phyloP scores from a whole-genome alignment of 2,329 filamentous ascomycete species.

The Cytospora leucostoma region DNA sequence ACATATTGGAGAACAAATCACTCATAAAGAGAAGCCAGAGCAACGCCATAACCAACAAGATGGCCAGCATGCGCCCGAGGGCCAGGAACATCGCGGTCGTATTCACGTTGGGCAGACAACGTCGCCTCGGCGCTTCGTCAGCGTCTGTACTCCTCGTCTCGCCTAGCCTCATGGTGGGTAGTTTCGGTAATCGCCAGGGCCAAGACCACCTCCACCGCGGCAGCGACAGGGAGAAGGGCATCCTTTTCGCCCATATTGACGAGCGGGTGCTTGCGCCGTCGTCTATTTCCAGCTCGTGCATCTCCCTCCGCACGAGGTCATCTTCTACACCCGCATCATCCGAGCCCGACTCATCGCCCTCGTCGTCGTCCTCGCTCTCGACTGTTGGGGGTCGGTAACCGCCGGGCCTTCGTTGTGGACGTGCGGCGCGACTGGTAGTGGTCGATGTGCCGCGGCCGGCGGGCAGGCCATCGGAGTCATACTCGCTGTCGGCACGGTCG shows the following conservation, averaged over 20 bases:
- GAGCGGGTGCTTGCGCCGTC: conserved; percentile 39
- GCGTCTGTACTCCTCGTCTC: conserved; percentile 28
- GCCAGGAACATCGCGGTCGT: conserved; percentile 57
- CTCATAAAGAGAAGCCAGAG: conserved; percentile 85
- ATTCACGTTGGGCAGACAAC: conserved; percentile 42
- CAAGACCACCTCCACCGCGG: conserved; percentile 58
- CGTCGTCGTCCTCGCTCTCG: conserved; percentile 69
- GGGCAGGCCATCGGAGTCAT: conserved; percentile 74
- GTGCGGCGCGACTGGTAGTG: conserved; percentile 36
- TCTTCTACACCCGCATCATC: conserved; percentile 54
- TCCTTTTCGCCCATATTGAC: conserved; percentile 56
- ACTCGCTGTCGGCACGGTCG: conserved; percentile 52
- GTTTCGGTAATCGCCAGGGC: conserved; percentile 52
- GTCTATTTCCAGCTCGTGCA: conserved; percentile 82
- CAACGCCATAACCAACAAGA: conserved; percentile 73
- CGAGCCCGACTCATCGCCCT: conserved; percentile 48
- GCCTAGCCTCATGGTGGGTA: conserved; percentile 48
- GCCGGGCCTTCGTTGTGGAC: conserved; percentile 43
- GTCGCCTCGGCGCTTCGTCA: conserved; percentile 30
- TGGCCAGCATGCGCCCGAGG: conserved; percentile 70
- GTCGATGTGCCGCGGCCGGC: conserved; percentile 48
- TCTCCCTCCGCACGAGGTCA: conserved; percentile 72
- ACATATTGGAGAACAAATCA: conserved; percentile 73
- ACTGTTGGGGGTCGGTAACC: conserved; percentile 82
- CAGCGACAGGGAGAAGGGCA: conserved; percentile 54